phyloP scores from a whole-genome alignment of 805 yeast species.

The Yarrowia sp. region DNA sequence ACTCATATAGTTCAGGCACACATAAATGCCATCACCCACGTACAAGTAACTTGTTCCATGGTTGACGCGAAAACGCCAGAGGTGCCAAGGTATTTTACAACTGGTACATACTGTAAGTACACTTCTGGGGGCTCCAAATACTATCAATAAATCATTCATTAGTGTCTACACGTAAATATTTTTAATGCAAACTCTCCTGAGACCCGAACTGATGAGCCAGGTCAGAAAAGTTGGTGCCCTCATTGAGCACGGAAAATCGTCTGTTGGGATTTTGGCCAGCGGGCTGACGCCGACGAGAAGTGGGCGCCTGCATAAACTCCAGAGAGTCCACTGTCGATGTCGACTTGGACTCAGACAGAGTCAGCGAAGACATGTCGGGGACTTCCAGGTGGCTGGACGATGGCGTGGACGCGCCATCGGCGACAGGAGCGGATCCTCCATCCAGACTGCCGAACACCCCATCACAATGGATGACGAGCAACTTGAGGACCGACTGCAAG shows the following conservation, averaged over 20 bases:
- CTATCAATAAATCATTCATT: constrained; percentile 16
- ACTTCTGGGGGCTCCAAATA: background rate
- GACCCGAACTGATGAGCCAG: constrained; percentile 22
- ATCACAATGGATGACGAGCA: constrained; percentile 43
- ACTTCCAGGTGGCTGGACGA: background rate
- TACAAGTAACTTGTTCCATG: no score
- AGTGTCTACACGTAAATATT: constrained; percentile 18
- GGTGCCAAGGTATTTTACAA: no score
- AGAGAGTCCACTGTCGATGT: background rate
- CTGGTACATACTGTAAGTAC: no score
- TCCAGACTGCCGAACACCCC: constrained; percentile 31
- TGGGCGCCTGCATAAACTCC: constrained; percentile 2
- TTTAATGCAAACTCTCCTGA: constrained; percentile 21
- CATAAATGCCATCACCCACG: no score
- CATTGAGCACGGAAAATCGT: constrained; percentile 21
- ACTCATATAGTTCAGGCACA: no score
- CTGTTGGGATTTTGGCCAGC: constrained; percentile 24
- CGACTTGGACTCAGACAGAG: constrained; percentile 2
- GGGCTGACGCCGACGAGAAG: constrained; percentile 6
- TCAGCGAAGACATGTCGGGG: background rate
- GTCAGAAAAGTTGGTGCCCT: constrained; percentile 22
- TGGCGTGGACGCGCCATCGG: background rate
- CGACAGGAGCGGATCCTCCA: background rate
- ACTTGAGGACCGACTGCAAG: constrained; percentile 50
- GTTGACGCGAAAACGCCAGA: no score